Evolutionary conservation across 1,139 yeast species (phyloP), one percentile per base, ranked within the genome.

Genomic region (Meyerozyma athensensis): DNA sequence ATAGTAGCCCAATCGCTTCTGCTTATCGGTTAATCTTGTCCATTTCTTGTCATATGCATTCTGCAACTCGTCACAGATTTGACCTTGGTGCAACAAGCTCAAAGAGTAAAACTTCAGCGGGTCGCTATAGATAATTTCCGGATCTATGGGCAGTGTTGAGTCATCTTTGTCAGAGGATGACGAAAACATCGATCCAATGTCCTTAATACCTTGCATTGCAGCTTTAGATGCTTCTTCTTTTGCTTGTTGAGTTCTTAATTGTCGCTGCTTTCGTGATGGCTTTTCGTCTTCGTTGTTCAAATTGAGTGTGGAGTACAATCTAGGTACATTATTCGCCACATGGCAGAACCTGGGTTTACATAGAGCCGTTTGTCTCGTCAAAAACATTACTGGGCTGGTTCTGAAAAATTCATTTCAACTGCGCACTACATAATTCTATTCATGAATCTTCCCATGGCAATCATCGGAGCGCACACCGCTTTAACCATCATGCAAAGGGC

Each of bases 21-120:
- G 74, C 34, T 70, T 63, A 14, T 42, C 38, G 6, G 69, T 57
- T 39, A 79, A 51, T 35, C 63, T 61, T 6, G 54, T 53, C 86
- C 86, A 80, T 37, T 70, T 69, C 40, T 65, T 68, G 47, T 76
- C 77, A 49, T 61, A 66, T 43, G 69, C 67, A 28, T 63, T 71
- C 44, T 75, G 80, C 33, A 77, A 60, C 44, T 77, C 82, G 35
- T 71, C 69, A 28, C 69, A 55, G 1, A 80, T 74, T 52, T 74
- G 80, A 13, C 81, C 81, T 48, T 79, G 79, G 47, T 80, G 82
- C 33, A 72, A 68, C 36, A 74, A 66, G 26, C 73, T 70, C 33
- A 80, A 57, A 2, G 56, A 39, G 5, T 61, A 67, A 49, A 72
- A 80, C 21, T 64, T 54, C 10, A 46, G 42, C 2, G 83, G 82